phyloP scores from a whole-genome alignment of 176 grass and related monocot genomes.

The Saccharum officinarum region DNA sequence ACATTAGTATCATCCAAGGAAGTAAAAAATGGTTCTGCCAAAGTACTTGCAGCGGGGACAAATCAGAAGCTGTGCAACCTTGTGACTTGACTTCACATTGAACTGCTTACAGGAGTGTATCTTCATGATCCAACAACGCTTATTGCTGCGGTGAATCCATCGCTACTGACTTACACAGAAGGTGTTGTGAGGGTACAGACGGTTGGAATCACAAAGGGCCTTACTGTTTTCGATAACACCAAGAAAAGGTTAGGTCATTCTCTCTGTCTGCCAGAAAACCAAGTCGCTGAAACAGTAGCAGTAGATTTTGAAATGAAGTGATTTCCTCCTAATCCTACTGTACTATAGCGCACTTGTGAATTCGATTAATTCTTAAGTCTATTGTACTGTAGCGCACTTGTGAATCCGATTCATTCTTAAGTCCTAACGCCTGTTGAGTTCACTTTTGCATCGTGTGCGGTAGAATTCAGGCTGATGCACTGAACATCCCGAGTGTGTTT shows the following conservation, averaged over 20 bases:
- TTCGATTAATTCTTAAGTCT: background rate
- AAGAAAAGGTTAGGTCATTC: conserved; percentile 63
- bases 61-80: background rate
- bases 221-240: conserved; percentile 83
- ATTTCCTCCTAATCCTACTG: background rate
- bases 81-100: conserved; percentile 33
- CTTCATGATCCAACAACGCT: conserved; percentile 85
- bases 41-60: background rate
- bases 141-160: conserved; percentile 82
- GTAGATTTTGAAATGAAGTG: background rate
- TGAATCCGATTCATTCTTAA: background rate
- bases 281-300: background rate
- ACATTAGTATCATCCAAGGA: background rate
- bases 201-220: conserved; percentile 70
- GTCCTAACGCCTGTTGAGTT: background rate
- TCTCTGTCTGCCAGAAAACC: background rate
- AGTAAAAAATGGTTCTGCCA: background rate
- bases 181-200: conserved; percentile 87
- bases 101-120: conserved; percentile 79
- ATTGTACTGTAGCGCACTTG: background rate
- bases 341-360: background rate
- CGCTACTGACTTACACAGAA: conserved; percentile 87
- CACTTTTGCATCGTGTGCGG: background rate
- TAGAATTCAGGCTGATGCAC: background rate
- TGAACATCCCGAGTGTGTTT: background rate